phyloP scores from a whole-genome alignment of 2,329 filamentous ascomycete genomes.

The Penicillium psychrosexuale region DNA sequence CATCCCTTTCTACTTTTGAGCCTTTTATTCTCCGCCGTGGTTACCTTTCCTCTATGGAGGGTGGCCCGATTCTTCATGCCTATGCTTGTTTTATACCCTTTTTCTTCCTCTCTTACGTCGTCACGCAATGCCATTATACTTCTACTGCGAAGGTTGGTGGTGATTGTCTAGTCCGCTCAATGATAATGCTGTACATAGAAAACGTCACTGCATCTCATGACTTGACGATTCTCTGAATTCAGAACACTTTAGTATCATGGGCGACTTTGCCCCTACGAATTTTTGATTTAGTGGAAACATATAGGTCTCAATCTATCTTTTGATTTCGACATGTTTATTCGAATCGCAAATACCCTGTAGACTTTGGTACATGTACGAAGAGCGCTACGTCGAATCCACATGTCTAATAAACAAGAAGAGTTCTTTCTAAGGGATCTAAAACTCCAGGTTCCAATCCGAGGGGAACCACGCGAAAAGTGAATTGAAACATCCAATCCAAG shows the following conservation, averaged over 20 bases:
- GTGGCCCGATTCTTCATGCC: neutral
- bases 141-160: neutral
- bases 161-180: conserved; percentile 7
- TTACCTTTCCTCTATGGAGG: neutral
- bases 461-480: neutral
- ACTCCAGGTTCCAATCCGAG: neutral
- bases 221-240: conserved; percentile 15
- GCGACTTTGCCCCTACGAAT: neutral
- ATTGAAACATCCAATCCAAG: conserved; percentile 2
- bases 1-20: neutral
- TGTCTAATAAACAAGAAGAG: neutral
- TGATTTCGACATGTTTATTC: neutral
- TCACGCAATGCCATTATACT: neutral
- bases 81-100: conserved; percentile 13
- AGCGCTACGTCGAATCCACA: neutral
- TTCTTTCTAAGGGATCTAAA: conserved; percentile 2
- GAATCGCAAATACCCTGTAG: neutral
- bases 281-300: neutral
- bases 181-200: conserved; percentile 24
- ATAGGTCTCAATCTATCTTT: neutral
- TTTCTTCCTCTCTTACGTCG: neutral
- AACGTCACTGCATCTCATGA: conserved; percentile 20
- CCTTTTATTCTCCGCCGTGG: neutral
- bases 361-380: neutral
- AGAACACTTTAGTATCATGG: neutral